Evolutionary conservation across 805 yeast species (phyloP).

Genomic region (Metschnikowia kofuensis): DNA sequence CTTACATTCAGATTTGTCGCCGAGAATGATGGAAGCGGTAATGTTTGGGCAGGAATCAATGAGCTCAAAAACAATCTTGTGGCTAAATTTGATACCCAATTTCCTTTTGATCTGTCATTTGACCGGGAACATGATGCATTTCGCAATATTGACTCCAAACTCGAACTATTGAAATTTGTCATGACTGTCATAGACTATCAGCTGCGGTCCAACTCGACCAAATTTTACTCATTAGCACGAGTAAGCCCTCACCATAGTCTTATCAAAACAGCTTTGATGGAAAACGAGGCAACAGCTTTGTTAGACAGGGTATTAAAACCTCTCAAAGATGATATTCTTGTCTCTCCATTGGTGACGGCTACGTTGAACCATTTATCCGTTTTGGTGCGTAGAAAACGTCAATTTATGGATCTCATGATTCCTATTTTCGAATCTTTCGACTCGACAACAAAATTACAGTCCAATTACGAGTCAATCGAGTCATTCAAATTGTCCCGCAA

Average conservation of each 20-base stretch:
- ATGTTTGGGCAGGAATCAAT: constrained; percentile 55
- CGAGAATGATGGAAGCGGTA: constrained; percentile 43
- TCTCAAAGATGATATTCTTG: constrained; percentile 53
- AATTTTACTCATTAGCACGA: constrained; percentile 46
- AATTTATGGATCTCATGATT: constrained; percentile 54
- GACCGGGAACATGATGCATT: constrained; percentile 47
- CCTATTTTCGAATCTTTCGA: constrained; percentile 60
- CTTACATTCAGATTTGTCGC: constrained; percentile 45
- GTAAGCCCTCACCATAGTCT: constrained; percentile 63
- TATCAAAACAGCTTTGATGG: constrained; percentile 51
- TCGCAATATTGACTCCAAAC: constrained; percentile 55
- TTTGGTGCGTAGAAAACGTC: constrained; percentile 66
- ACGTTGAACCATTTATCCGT: constrained; percentile 61
- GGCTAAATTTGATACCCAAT: constrained; percentile 55
- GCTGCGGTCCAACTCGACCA: constrained; percentile 37
- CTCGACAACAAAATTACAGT: constrained; percentile 52
- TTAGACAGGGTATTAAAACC: constrained; percentile 58
- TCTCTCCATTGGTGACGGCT: constrained; percentile 60
- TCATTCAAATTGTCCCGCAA: constrained; percentile 55
- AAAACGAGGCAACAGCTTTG: constrained; percentile 64
- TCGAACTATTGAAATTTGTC: constrained; percentile 73
- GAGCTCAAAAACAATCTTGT: constrained; percentile 58
- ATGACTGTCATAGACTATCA: constrained; percentile 45
- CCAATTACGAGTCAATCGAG: constrained; percentile 42
- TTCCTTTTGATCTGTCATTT: constrained; percentile 50